A percentile compares a stretch with the other conserved stretches of the same genome.
Conservation (phyloP, 83 land plant species). For the Picea engelmannii region DNA sequence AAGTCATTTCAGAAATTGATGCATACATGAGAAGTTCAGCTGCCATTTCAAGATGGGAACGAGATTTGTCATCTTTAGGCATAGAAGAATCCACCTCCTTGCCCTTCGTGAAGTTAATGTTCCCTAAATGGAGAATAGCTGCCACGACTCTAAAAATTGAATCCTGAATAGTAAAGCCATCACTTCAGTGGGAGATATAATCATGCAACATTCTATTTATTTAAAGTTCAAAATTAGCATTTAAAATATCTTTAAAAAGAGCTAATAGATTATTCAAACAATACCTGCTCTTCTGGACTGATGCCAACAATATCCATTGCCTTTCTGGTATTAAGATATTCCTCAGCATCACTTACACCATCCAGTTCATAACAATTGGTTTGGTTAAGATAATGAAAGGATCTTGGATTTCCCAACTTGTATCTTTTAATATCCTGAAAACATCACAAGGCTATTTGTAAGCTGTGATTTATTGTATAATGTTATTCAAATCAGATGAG, state of each 20-base stretch:
- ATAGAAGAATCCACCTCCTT: slow-evolving; percentile 84
- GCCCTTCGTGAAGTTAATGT: slow-evolving; percentile 78
- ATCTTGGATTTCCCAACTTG: slow-evolving; percentile 75
- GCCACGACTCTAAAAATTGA: slow-evolving; percentile 96
- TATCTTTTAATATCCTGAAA: slow-evolving; percentile 83
- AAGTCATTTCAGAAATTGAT: background rate
- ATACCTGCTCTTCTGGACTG: slow-evolving; percentile 86
- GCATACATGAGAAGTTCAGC: slow-evolving; percentile 89
- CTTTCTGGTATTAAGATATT: slow-evolving; percentile 86
- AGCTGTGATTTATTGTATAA: background rate
- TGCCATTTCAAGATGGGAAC: slow-evolving; percentile 78
- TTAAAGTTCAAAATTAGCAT: background rate
- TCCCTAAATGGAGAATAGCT: slow-evolving; percentile 93
- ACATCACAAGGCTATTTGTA: background rate
- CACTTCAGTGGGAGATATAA: background rate
- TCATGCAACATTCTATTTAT: background rate
- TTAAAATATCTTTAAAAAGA: background rate
- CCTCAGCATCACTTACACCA: slow-evolving; percentile 80
- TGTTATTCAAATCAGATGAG: too few species aligned
- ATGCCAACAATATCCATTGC: slow-evolving; percentile 99
- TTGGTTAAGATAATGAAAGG: slow-evolving; percentile 93
- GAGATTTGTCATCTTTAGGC: slow-evolving; percentile 78
- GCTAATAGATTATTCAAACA: background rate
- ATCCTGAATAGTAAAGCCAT: slow-evolving; percentile 53
- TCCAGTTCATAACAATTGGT: slow-evolving; percentile 80